phyloP scores from a whole-genome alignment of 805 yeast species.

The Candida schatavii region DNA sequence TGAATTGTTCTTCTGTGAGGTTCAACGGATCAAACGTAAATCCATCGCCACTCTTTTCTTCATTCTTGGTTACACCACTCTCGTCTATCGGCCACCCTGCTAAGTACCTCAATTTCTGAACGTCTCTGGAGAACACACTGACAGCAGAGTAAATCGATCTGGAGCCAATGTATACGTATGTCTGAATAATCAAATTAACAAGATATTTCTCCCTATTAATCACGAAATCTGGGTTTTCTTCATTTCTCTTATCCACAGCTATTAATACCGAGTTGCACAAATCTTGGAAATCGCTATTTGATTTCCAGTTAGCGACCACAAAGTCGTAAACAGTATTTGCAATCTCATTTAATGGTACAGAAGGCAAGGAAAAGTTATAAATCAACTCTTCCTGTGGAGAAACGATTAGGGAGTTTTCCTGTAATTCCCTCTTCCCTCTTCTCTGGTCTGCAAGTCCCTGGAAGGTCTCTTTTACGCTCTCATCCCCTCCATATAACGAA shows the following conservation, averaged over 20 bases:
- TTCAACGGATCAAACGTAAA: constrained; percentile 28
- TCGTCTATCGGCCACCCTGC: constrained; percentile 31
- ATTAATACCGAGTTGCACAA: constrained; percentile 29
- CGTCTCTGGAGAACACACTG: constrained; percentile 37
- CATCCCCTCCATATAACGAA: constrained; percentile 33
- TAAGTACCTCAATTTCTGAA: constrained; percentile 36
- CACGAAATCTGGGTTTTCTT: constrained; percentile 2
- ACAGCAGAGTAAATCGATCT: constrained; percentile 67
- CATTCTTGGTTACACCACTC: constrained; percentile 15
- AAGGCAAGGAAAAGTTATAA: constrained; percentile 32
- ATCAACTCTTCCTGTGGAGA: constrained; percentile 39
- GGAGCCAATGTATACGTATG: constrained; percentile 78
- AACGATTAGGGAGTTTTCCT: constrained; percentile 11
- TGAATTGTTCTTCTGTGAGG: constrained; percentile 20
- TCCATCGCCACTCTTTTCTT: constrained; percentile 27
- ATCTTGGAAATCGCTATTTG: constrained; percentile 34
- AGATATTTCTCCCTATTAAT: constrained; percentile 36
- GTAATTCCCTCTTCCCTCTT: constrained; percentile 12
- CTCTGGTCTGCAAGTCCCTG: constrained; percentile 25
- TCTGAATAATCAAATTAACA: constrained; percentile 62
- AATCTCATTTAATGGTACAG: constrained; percentile 34
- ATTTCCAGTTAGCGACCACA: constrained; percentile 37
- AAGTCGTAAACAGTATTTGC: constrained; percentile 41
- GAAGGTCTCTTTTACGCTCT: constrained; percentile 20
- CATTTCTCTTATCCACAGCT: constrained; percentile 10